A percentile compares a stretch with the other conserved stretches of the same genome.
These are phyloP conservation scores for Mortierella sp. DNA, from an alignment of 371 early-diverging fungal species.

Conservation along the genomic window DNA sequence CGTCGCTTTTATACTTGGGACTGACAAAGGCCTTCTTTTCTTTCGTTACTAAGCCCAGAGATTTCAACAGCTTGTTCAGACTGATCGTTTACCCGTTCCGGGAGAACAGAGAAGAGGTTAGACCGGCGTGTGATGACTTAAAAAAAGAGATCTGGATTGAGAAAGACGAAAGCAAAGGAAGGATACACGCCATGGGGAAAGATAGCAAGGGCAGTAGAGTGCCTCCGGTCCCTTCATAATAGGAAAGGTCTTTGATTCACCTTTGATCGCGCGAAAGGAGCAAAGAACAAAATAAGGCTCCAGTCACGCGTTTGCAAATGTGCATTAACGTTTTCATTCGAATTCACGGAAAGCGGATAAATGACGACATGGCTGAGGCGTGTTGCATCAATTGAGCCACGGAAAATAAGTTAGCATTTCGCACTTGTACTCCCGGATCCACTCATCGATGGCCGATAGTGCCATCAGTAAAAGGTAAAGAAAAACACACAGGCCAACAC, in stretches of 20 bases:
- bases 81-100: conserved; percentile 11
- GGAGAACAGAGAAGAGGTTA: not conserved
- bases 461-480: not conserved
- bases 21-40: not conserved
- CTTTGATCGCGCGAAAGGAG: not conserved
- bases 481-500: not conserved
- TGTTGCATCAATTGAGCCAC: conserved; percentile 27
- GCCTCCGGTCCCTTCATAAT: not conserved
- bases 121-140: not conserved
- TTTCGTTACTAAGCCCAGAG: not conserved
- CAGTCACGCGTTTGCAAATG: not conserved
- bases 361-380: conserved; percentile 43
- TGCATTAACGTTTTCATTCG: not conserved
- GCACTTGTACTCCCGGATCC: not conserved
- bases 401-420: not conserved
- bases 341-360: conserved; percentile 1
- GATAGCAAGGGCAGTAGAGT: not conserved
- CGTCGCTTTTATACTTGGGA: not conserved
- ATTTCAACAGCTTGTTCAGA: not conserved
- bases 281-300: not conserved
- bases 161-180: not conserved
- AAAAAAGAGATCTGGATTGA: not conserved
- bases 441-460: conserved; percentile 2
- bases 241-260: not conserved
- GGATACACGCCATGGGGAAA: not conserved